Conservation (phyloP, 208 protist species). For the Leishmania braziliensis region DNA sequence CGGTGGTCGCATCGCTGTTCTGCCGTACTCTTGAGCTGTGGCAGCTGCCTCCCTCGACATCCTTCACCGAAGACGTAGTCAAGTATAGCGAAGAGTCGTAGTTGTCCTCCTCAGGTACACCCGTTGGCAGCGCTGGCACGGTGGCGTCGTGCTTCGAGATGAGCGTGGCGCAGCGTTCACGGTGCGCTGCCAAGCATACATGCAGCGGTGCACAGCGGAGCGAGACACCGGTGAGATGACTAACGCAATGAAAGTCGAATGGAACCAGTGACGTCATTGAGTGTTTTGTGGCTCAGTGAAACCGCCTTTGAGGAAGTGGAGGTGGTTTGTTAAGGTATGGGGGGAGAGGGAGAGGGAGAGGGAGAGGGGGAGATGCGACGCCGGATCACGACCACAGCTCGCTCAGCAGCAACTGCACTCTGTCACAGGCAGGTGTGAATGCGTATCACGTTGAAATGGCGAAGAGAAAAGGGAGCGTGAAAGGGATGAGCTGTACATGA, state of each 20-base stretch:
- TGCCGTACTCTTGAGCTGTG: neutral
- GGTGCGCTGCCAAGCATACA: conserved; percentile 12
- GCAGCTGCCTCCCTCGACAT: neutral
- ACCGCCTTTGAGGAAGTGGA: neutral
- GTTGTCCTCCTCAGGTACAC: neutral
- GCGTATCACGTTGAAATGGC: neutral
- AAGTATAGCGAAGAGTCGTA: neutral
- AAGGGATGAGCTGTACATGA: neutral
- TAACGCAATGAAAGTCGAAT: conserved; percentile 32
- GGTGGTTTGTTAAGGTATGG: neutral
- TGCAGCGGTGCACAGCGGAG: conserved; percentile 31
- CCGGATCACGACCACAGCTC: neutral
- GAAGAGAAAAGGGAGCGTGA: conserved; percentile 3
- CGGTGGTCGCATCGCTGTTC: neutral
- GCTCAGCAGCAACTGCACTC: neutral
- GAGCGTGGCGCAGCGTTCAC: neutral
- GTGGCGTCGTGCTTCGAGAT: neutral
- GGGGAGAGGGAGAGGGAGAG: neutral
- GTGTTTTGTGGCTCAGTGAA: neutral
- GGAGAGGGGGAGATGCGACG: neutral
- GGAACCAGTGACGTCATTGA: conserved; percentile 31
- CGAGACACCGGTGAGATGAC: conserved; percentile 28
- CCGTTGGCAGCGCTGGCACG: neutral
- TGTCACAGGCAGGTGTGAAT: neutral
- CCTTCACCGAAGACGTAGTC: neutral